A percentile compares a stretch with the other conserved stretches of the same genome.
Evolutionary conservation across 495 filamentous ascomycete genomes (phyloP).

Genomic region (Polyplosphaeria fusca): DNA sequence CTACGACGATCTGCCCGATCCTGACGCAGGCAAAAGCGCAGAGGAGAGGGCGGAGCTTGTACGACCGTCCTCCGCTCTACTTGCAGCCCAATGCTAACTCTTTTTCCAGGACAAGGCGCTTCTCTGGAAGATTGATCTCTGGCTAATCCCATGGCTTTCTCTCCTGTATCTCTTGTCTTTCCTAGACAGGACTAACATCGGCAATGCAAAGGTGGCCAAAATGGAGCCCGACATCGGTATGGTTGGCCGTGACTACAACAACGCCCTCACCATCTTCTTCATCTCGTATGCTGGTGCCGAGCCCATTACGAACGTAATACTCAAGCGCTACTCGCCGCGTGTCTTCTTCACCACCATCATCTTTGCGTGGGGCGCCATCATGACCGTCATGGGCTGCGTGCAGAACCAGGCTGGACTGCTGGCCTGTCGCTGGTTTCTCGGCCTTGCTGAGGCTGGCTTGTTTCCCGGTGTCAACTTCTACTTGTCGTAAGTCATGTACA

Average conservation of each 20-base stretch:
- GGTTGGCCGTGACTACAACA: conserved; percentile 68
- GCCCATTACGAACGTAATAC: conserved; percentile 80
- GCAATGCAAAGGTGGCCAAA: conserved; percentile 80
- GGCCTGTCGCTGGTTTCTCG: conserved; percentile 82
- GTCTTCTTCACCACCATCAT: conserved; percentile 54
- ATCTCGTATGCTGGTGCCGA: conserved; percentile 86
- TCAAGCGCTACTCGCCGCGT: conserved; percentile 56
- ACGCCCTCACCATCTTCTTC: conserved; percentile 81
- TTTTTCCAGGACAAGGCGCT: conserved; percentile 42
- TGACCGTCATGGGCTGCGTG: conserved; percentile 80
- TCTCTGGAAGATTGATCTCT: conserved; percentile 66
- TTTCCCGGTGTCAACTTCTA: conserved; percentile 89
- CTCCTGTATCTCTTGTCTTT: conserved; percentile 83
- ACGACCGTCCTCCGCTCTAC: conserved; percentile 31
- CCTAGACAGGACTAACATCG: conserved; percentile 63
- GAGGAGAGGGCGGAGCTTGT: conserved; percentile 68
- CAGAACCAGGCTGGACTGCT: conserved; percentile 74
- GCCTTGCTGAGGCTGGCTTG: conserved; percentile 79
- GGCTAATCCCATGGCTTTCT: conserved; percentile 79
- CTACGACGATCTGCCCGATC: conserved; percentile 51
- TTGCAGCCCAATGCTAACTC: neutral
- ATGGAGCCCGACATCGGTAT: conserved; percentile 61
- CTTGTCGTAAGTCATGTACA: conserved; percentile 49
- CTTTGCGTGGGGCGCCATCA: conserved; percentile 66
- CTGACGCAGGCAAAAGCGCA: conserved; percentile 64